Evolutionary conservation across 352 stramenopile species (phyloP).

Genomic region (Pythium biforme): DNA sequence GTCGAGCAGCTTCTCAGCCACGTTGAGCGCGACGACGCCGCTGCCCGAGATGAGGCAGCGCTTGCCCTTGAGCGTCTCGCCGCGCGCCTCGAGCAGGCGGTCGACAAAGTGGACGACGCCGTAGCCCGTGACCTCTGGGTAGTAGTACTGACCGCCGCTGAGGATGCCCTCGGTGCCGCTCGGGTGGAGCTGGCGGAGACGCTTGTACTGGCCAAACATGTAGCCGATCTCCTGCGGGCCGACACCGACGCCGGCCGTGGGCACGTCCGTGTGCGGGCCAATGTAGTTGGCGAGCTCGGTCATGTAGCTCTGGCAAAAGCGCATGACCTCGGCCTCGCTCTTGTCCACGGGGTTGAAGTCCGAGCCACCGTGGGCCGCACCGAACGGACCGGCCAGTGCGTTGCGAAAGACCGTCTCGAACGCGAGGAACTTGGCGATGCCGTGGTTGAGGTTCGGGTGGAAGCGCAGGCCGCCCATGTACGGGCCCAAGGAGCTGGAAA

Average conservation of each 20-base stretch:
- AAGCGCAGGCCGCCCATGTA: slow-evolving; percentile 98
- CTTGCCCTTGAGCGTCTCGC: slow-evolving; percentile 95
- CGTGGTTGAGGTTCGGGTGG: slow-evolving; percentile 88
- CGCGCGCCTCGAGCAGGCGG: slow-evolving; percentile 89
- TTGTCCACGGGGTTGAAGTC: slow-evolving; percentile 98
- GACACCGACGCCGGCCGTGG: slow-evolving; percentile 94
- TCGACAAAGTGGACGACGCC: slow-evolving; percentile 96
- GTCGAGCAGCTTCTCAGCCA: slow-evolving; percentile 94
- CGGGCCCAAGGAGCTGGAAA: slow-evolving; percentile 87
- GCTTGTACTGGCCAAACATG: slow-evolving; percentile 98
- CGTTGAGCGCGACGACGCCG: slow-evolving; percentile 92
- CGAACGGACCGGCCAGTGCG: slow-evolving; percentile 83
- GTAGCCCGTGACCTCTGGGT: slow-evolving; percentile 92
- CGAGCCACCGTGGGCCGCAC: slow-evolving; percentile 86
- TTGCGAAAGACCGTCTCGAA: slow-evolving; percentile 98
- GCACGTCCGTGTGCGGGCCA: slow-evolving; percentile 94
- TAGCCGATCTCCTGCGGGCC: slow-evolving; percentile 94
- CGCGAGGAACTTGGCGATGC: slow-evolving; percentile 88
- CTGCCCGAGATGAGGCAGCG: slow-evolving; percentile 95
- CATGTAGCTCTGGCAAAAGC: slow-evolving; percentile 98
- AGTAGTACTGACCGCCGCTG: slow-evolving; percentile 87
- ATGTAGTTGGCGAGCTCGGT: slow-evolving; percentile 98
- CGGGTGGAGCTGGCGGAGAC: slow-evolving; percentile 85
- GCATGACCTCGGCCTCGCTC: slow-evolving; percentile 96
- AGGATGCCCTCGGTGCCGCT: slow-evolving; percentile 85